Conservation (phyloP, 805 yeast genomes). For the Metschnikowia henanensis region DNA sequence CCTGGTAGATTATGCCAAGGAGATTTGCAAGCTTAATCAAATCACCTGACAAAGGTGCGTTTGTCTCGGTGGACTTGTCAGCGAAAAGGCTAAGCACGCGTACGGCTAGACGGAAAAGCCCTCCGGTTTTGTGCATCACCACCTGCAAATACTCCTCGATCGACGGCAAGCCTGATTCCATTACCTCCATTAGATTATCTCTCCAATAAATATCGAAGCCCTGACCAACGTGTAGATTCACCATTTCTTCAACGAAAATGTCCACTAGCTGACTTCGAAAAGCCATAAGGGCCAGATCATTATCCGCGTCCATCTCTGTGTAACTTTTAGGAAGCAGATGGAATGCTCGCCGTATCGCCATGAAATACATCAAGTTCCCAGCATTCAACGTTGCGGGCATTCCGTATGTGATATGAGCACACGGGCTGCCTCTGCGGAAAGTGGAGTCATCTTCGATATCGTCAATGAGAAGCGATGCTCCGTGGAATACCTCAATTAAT, state of each 20-base stretch:
- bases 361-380: slow-evolving; percentile 79
- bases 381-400: slow-evolving; percentile 78
- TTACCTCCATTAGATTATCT: slow-evolving; percentile 38
- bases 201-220: slow-evolving; percentile 90
- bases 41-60: slow-evolving; percentile 1
- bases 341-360: slow-evolving; percentile 55
- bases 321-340: slow-evolving; percentile 1
- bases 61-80: slow-evolving; percentile 7
- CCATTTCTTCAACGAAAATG: slow-evolving; percentile 68
- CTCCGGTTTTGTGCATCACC: slow-evolving; percentile 89
- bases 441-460: slow-evolving; percentile 83
- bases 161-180: slow-evolving; percentile 22
- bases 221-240: slow-evolving; percentile 86
- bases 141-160: slow-evolving; percentile 60
- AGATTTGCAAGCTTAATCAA: slow-evolving; percentile 66
- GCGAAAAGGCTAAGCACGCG: slow-evolving; percentile 36
- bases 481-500: slow-evolving; percentile 35
- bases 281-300: not conserved
- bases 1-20: slow-evolving; percentile 85
- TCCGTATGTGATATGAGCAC: slow-evolving; percentile 80
- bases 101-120: slow-evolving; percentile 75
- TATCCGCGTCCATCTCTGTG: not conserved
- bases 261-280: slow-evolving; percentile 16
- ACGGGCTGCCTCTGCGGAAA: slow-evolving; percentile 73
- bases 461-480: slow-evolving; percentile 53